Evolutionary conservation across 192 early-diverging fungal species (phyloP).

Genomic region (Coemansia reversa): DNA sequence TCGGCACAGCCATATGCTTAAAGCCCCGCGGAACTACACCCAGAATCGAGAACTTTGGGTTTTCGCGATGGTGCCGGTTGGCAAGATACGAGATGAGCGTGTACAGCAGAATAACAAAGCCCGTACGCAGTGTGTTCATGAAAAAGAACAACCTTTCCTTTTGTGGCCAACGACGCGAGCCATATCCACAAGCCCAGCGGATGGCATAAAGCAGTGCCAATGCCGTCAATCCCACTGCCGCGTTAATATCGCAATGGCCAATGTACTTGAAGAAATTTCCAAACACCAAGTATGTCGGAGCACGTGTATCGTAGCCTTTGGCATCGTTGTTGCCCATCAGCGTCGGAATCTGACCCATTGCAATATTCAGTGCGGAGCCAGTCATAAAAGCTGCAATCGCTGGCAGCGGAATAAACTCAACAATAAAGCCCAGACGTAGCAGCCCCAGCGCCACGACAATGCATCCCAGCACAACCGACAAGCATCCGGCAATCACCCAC

Average conservation of each 20-base stretch:
- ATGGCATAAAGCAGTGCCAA: conserved; percentile 54
- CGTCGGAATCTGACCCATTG: conserved; percentile 76
- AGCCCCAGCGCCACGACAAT: conserved; percentile 71
- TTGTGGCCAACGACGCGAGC: conserved; percentile 52
- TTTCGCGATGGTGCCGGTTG: conserved; percentile 57
- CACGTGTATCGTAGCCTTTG: conserved; percentile 63
- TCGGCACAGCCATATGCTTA: conserved; percentile 59
- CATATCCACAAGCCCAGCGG: conserved; percentile 32
- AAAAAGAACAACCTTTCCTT: conserved; percentile 59
- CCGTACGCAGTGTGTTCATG: conserved; percentile 69
- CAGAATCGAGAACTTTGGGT: conserved; percentile 63
- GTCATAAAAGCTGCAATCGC: conserved; percentile 88
- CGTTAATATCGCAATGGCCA: conserved; percentile 48
- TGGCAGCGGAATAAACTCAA: conserved; percentile 82
- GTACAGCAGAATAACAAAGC: conserved; percentile 72
- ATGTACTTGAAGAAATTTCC: conserved; percentile 62
- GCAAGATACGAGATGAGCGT: conserved; percentile 69
- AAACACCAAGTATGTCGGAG: conserved; percentile 72
- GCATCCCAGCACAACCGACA: conserved; percentile 74
- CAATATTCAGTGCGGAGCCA: conserved; percentile 77
- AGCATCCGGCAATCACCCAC: conserved; percentile 50
- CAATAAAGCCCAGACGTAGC: conserved; percentile 78
- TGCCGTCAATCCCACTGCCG: conserved; percentile 47
- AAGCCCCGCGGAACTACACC: conserved; percentile 75
- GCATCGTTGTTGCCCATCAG: conserved; percentile 76